Evolutionary conservation across 768 basidiomycete species (phyloP), one percentile per base, ranked within the genome.

Genomic region (Steccherinum ochraceum): DNA sequence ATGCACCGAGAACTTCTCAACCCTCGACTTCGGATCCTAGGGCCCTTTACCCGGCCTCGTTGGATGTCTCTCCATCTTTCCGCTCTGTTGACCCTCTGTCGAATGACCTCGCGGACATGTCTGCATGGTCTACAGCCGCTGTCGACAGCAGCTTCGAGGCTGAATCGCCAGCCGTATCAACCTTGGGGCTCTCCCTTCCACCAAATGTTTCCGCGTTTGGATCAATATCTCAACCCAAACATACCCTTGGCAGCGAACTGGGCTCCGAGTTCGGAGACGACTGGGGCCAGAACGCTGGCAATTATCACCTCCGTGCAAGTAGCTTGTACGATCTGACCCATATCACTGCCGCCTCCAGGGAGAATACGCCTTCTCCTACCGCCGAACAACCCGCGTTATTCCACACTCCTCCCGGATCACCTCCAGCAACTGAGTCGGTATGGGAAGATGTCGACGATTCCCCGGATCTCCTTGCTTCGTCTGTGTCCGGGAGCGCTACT

Each of bases 201-300:
- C 20, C 43, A 7, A 45, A 45, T 7, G 12, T 21, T 45, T 21
- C 20, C 12, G 12, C 43, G 43, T 45, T 25, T 20, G 24, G 2
- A 7, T 7, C 30, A 7, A 35, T 35, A 7, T 35, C 30, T 7
- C 30, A 48, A 7, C 40, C 50, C 13, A 73, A 45, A 3, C 68
- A 62, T 11, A 72, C 80, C 2, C 71, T 86, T 1, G 77, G 78
- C 50, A 74, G 73, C 48, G 83, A 87, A 64, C 71, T 89, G 0
- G 81, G 77, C 24, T 72, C 69, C 50, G 76, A 79, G 58, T 72
- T 77, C 18, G 72, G 71, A 3, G 72, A 74, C 13, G 74, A 74
- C 53, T 77, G 73, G 66, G 64, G 66, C 27, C 59, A 59, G 12
- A 64, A 65, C 46, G 58, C 64, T 13, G 65, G 61, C 18, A 70